Base-by-base conservation (phyloP, 768 basidiomycete species). In the Tylopilus plumbeoviolaceoides region DNA sequence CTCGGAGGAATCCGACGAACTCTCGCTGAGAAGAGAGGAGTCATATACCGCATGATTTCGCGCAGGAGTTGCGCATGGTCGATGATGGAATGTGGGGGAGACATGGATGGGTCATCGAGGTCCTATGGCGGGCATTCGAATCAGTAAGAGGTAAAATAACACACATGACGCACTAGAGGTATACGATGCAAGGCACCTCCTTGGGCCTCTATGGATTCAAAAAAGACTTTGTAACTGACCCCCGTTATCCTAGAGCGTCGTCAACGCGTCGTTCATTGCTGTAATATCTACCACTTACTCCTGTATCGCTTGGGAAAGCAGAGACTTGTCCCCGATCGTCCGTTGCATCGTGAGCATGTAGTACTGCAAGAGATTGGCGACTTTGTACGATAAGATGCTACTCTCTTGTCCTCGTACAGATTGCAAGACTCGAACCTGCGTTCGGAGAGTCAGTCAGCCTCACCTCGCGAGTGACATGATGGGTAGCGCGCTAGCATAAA, bases 291-390 rank as follows among this genome's bases (percentile, higher is more conserved):
- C 2, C 5, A 33, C 85, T 47, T 59, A 95, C 93, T 97, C 92
- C 56, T 83, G 75, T 27, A 98, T 74, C 0, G 89, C 86, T 51
- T 73, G 78, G 1, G 87, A 87, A 49, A 98, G 73, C 42, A 89
- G 53, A 2, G 95, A 91, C 4, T 87, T 75, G n/a, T 81, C 78
- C 0, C 97, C 97, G 40, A 98, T 86, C 2, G 95, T 98, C 44
- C 91, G 79, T 46, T 83, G 79, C 93, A 99, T 97, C 5, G 94
- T 98, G 30, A 93, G 69, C 64, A 86, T 74, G 67, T 98, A 99
- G 65, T 98, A 99, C 59, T 95, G 91, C 9, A 99, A 71, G n/a
- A 98, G 75, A 61, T 95, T 98, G 44, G 92, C 87, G 47, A 98
- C 85, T 68, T 91, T 94, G 74, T 93, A 99, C 0, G 89, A 84